Base-by-base conservation (phyloP, 192 early-diverging fungal species). In the Coemansia sp. region DNA sequence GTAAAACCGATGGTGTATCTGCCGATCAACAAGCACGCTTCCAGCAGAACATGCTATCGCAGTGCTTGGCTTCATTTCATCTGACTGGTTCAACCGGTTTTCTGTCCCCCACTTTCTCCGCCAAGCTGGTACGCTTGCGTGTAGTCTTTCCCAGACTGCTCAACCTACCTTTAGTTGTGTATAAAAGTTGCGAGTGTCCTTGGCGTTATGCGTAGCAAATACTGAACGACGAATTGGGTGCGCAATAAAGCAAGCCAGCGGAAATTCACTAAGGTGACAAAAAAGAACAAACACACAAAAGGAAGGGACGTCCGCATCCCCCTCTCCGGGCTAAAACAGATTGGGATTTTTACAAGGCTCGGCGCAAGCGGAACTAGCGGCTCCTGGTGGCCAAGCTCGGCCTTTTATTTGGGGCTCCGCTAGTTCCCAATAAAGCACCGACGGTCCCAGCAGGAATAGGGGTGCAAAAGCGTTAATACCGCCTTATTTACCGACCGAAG, bases 51-150 rank as follows among this genome's bases (percentile, higher is more conserved):
- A 45, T 45, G 41, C 41, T 45, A 45, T 45, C 41, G 13, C 41
- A n/a, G 14, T 14, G 3, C 14, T 43, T 43, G 0, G 41, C 41
- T 45, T n/a, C 41, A 45, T 13, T 45, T 45, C 16, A 45, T 45
- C 41, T 45, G 41, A n/a, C 41, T n/a, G 41, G 41, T 45, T 45
- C 41, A 45, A 45, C 41, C 41, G 41, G 41, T 45, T 45, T 43
- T 45, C 14, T 45, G 41, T 45, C 41, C 16, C 39, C 41, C 41
- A 45, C 41, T 45, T 45, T 45, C 41, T 16, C 41, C 41, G 14
- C 16, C 14, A 45, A 45, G 16, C 41, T 45, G 41, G 41, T 13
- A 45, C 16, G 41, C 16, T n/a, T 45, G 13, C 14, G 14, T n/a
- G 12, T 45, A 45, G 41, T 7, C 32, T 35, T 35, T 7, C 32